Base-by-base conservation (phyloP, 1,284 basidiomycete genomes). In the Ceratobasidium sp. region DNA sequence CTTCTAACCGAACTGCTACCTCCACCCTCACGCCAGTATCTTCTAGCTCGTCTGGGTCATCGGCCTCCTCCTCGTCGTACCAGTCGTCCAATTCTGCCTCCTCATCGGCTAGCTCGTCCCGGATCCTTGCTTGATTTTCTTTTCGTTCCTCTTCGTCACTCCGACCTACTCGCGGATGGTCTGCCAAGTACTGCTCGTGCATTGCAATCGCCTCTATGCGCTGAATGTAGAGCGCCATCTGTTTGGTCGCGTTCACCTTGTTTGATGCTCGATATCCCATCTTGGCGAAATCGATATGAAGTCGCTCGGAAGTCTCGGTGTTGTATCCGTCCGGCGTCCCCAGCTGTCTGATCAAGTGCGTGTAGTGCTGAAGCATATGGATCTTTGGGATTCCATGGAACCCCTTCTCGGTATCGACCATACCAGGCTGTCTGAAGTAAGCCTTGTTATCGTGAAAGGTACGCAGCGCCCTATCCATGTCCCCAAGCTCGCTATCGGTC, bases 381-480 rank as follows among this genome's bases (percentile, higher is more conserved):
- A 85, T 31, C 67, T 86, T 86, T 0, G 80, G 81, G 41, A 86
- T 82, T 4, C 47, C 48, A 71, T 84, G 83, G 79, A 86, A 84
- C 2, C n/a, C 50, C 11, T 53, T 59, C 56, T 59, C 19, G 8
- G 64, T 60, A 45, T 8, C 45, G 9, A 79, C 76, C 45, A 81
- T 77, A 1, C 81, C 80, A 5, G 81, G 78, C 0, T 75, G 73
- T 7, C 79, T 63, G 73, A 86, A 87, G 1, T 84, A 76, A 1
- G 78, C 29, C 0, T 83, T 81, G 31, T 79, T 66, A 0, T 75
- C 19, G 66, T 84, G 83, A 66, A 86, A 87, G 0, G 53, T 29
- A 0, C 47, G 36, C 0, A 85, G 77, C 0, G 78, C 74, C 14
- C 73, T 53, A 6, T 82, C 71, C n/a, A 85, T 79, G 0, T 53